phyloP scores from a whole-genome alignment of 495 filamentous ascomycete species.

The Hyaloscypha hepaticicola region DNA sequence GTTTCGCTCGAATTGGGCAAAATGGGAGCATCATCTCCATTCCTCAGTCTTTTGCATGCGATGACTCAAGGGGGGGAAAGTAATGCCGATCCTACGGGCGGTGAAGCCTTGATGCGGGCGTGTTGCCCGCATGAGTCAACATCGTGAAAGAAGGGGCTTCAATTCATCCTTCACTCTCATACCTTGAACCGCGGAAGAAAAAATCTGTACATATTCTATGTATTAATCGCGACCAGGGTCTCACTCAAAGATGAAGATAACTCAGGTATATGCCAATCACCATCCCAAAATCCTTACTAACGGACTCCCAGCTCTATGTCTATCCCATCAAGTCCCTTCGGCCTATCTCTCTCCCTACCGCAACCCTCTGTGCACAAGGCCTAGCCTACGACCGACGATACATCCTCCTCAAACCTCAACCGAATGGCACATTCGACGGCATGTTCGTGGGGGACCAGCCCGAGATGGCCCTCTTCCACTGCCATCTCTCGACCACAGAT shows the following conservation, averaged over 20 bases:
- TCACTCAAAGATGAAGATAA: constrained; percentile 40
- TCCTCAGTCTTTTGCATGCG: too few species aligned
- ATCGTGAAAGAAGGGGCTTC: neutral
- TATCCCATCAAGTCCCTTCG: constrained; percentile 90
- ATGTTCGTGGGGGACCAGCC: constrained; percentile 68
- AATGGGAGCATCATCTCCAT: too few species aligned
- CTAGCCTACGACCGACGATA: constrained; percentile 74
- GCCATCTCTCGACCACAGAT: constrained; percentile 46
- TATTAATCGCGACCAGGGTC: neutral
- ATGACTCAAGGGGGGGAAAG: too few species aligned
- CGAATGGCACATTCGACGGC: constrained; percentile 43
- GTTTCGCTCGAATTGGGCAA: too few species aligned
- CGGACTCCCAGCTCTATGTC: constrained; percentile 62
- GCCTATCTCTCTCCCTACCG: constrained; percentile 54
- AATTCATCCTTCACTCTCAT: neutral
- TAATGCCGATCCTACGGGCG: neutral
- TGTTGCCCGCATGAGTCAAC: neutral
- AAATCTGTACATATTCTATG: too few species aligned
- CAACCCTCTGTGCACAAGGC: constrained; percentile 61
- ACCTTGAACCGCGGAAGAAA: too few species aligned
- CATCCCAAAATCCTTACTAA: neutral
- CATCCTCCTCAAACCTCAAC: constrained; percentile 63
- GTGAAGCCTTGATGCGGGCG: neutral
- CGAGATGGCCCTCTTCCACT: constrained; percentile 67
- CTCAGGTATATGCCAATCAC: constrained; percentile 40